Evolutionary conservation across 176 grass and related monocot species (phyloP).

Genomic region (Elaeis guineensis): DNA sequence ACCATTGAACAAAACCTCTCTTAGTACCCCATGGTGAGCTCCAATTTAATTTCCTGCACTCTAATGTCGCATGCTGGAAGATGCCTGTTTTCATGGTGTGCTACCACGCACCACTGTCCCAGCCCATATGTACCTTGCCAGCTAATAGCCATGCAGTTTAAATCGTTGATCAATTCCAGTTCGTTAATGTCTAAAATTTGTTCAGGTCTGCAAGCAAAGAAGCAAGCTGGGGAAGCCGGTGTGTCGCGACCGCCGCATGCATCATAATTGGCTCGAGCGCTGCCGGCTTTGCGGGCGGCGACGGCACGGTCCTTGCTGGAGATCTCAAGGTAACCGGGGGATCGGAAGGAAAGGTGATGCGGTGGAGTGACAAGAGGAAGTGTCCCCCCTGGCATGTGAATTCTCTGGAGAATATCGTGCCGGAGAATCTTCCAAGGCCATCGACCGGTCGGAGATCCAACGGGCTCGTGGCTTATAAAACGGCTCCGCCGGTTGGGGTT

Average conservation of each 20-base stretch:
- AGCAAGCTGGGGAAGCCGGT: conserved; percentile 34
- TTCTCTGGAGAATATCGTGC: conserved; percentile 74
- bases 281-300: conserved; percentile 2
- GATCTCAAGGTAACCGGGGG: conserved; percentile 5
- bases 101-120: too few species aligned
- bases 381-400: conserved; percentile 78
- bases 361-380: conserved; percentile 75
- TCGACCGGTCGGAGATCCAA: conserved; percentile 38
- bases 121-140: too few species aligned
- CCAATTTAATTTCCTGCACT: too few species aligned
- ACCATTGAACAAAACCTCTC: not conserved
- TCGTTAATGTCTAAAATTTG: too few species aligned
- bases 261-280: conserved; percentile 32
- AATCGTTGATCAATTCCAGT: too few species aligned
- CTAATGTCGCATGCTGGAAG: too few species aligned
- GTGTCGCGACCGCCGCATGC: conserved; percentile 40
- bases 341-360: conserved; percentile 1
- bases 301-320: not conserved
- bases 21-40: conserved; percentile 16
- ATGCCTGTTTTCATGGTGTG: too few species aligned
- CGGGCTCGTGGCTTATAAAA: conserved; percentile 8
- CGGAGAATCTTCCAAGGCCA: conserved; percentile 83
- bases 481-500: too few species aligned
- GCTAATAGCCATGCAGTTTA: too few species aligned
- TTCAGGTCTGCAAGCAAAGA: not conserved